Evolutionary conservation across 2,329 filamentous ascomycete genomes (phyloP).

Genomic region (Penicillium sp.): DNA sequence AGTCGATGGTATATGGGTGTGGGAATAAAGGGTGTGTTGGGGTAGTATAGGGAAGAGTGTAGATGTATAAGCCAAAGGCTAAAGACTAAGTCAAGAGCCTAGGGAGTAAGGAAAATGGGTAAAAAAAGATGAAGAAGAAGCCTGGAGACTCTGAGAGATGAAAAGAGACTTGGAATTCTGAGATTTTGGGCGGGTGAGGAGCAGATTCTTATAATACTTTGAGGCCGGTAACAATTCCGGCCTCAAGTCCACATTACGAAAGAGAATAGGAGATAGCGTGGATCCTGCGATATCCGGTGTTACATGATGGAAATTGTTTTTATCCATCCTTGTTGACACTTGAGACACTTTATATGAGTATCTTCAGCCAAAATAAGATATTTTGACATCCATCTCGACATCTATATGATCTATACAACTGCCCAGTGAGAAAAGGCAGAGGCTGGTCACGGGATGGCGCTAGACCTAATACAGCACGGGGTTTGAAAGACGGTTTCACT

Average conservation of each 20-base stretch:
- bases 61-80: constrained; percentile 3
- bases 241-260: constrained; percentile 44
- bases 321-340: neutral
- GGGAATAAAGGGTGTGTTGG: constrained; percentile 1
- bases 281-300: constrained; percentile 23
- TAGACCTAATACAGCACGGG: constrained; percentile 25
- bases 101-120: constrained; percentile 12
- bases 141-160: constrained; percentile 13
- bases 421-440: constrained; percentile 29
- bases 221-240: constrained; percentile 51
- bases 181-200: constrained; percentile 32
- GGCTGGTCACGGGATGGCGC: constrained; percentile 31
- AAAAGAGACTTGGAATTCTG: constrained; percentile 19
- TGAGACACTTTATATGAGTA: neutral
- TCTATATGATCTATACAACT: constrained; percentile 30
- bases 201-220: constrained; percentile 44
- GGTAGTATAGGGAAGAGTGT: neutral
- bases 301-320: constrained; percentile 9
- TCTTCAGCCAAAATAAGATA: constrained; percentile 1
- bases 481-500: neutral
- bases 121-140: constrained; percentile 17
- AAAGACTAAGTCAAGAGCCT: constrained; percentile 21
- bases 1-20: neutral
- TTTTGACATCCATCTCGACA: constrained; percentile 13
- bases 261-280: constrained; percentile 32